A percentile compares a stretch with the other conserved stretches of the same genome.
Evolutionary conservation across 2,329 filamentous ascomycete genomes (phyloP).

Genomic region (Graphiopsis chlorocephala): DNA sequence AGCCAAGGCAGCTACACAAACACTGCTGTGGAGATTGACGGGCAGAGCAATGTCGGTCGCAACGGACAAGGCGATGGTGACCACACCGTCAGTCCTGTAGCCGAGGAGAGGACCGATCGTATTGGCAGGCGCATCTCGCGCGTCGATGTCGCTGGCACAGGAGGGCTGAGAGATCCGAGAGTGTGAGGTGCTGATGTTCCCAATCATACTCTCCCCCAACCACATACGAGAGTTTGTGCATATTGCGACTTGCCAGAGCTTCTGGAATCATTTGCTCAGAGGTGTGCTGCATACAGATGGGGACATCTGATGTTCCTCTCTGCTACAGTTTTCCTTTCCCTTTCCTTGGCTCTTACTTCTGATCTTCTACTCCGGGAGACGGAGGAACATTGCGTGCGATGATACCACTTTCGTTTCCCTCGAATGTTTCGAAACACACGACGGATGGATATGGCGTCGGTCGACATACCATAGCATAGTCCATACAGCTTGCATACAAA

Average conservation of each 20-base stretch:
- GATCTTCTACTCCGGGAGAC: no score
- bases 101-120: conserved; percentile 2
- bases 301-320: background rate
- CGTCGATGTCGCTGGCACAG: conserved; percentile 18
- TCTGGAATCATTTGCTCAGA: background rate
- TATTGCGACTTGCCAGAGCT: background rate
- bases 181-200: background rate
- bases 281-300: background rate
- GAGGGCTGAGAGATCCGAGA: conserved; percentile 13
- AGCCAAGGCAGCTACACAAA: background rate
- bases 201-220: background rate
- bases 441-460: background rate
- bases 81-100: background rate
- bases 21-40: conserved; percentile 22
- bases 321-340: background rate
- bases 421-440: background rate
- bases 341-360: background rate
- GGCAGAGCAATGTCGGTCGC: conserved; percentile 19
- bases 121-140: conserved; percentile 10
- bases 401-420: conserved; percentile 10
- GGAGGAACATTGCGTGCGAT: background rate
- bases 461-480: background rate
- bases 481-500: background rate
- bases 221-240: background rate
- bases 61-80: conserved; percentile 9